Evolutionary conservation across 2,329 filamentous ascomycete species (phyloP), one percentile per base, ranked within the genome.

Genomic region (Fusarium papillatum): DNA sequence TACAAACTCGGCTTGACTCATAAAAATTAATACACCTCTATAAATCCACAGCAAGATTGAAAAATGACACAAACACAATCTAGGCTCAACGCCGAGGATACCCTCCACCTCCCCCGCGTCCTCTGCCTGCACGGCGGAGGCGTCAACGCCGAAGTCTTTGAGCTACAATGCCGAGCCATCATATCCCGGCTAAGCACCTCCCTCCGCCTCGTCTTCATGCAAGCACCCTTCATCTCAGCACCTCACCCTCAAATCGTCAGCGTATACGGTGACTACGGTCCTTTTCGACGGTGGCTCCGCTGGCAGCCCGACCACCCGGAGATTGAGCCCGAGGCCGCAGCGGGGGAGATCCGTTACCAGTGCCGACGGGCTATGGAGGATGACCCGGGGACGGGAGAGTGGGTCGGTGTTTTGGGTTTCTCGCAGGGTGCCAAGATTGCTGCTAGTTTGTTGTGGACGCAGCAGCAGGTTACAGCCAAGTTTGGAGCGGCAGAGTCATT

Each of bases 51-150:
- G 7, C 16, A 9, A 50, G 46, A 50, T 50, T 29, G 10, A 26
- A 19, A 9, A 24, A 79, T 79, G 74, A 76, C 77, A n/a, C 75
- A 78, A 64, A 73, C 74, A 53, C 60, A 72, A 4, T 69, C 70
- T 26, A 67, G 55, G n/a, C 43, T 36, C 34, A 26, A 63, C n/a
- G 68, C 24, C 46, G 17, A 63, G 7, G 69, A 74, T 16, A 71
- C 73, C 16, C 79, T 80, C 19, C 65, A 76, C 70, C 85, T 88
- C 34, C 93, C 93, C 5, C 92, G 94, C 70, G 91, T 96, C 76
- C 92, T 96, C 77, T 95, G 93, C 84, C 91, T 96, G n/a, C 94
- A 96, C 83, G 94, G 94, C 81, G 94, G 94, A 78, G 94, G 94
- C 72, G 91, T 93, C 75, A 95, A 93, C 79, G 92, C 89, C n/a